Percentiles rank a stretch among this genome's conserved stretches.
Evolutionary conservation across 2,329 filamentous ascomycete genomes (phyloP).

Genomic region (Claviceps maximensis): DNA sequence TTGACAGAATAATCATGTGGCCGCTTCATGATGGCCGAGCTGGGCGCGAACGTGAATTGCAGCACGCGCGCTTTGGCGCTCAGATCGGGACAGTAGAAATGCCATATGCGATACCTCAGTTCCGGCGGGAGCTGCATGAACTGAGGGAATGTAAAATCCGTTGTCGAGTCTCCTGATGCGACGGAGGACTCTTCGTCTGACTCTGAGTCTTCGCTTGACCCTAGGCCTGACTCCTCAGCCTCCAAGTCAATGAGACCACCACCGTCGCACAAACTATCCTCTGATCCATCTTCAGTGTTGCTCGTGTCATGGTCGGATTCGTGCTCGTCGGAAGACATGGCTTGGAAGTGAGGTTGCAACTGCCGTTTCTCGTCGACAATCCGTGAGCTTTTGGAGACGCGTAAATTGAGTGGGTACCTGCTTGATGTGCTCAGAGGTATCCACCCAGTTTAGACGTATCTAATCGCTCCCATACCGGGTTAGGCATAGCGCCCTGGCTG

Average conservation of each 20-base stretch:
- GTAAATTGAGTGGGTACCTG: not conserved
- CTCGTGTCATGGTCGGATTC: constrained; percentile 1
- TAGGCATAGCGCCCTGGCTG: not conserved
- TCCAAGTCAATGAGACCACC: constrained; percentile 7
- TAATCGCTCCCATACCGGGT: no score
- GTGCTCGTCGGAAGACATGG: not conserved
- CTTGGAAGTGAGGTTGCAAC: not conserved
- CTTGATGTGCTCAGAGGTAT: no score
- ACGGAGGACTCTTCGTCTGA: not conserved
- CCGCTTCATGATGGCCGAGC: constrained; percentile 1
- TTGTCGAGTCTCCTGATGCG: not conserved
- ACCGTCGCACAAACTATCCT: not conserved
- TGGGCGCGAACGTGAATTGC: constrained; percentile 5
- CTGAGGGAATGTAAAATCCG: constrained; percentile 10
- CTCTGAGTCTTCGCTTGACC: constrained; percentile 1
- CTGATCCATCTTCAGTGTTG: constrained; percentile 3
- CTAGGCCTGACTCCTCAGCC: constrained; percentile 5
- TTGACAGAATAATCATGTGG: constrained; percentile 9
- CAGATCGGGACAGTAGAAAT: constrained; percentile 19
- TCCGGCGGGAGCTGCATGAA: constrained; percentile 20
- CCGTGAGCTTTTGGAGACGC: not conserved
- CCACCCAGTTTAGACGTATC: no score
- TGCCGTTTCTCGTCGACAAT: not conserved
- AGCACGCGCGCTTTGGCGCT: constrained; percentile 11
- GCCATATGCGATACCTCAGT: constrained; percentile 21